Base-by-base conservation (phyloP, 345 rosid species). In the Dimocarpus longan region DNA sequence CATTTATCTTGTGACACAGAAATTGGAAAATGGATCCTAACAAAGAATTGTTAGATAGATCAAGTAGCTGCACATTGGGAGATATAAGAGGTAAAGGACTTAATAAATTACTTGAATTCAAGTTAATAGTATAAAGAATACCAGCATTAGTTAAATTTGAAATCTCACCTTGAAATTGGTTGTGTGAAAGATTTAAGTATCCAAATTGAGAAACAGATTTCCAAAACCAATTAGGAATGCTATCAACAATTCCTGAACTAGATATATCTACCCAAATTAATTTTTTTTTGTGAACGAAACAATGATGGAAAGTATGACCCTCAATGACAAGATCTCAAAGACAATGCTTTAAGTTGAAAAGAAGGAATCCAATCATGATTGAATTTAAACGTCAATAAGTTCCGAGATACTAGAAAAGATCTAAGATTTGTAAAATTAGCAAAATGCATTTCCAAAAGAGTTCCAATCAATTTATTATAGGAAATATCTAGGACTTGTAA, bases 391-490 rank as follows among this genome's bases (percentile, higher is more conserved):
- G 39, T 21, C 9, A 84, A 10, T 52, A 74, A 68, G 26, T 84
- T 88, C 6, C 6, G 28, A 68, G 85, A 74, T 2, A 71, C 70
- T 16, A 43, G 37, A 39, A 86, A 52, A 3, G 1, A 3, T 28
- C n/a, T 15, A 48, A 88, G 68, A 2, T 12, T 81, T 10, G 81
- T 71, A 40, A 86, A 86, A 22, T 86, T 80, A 0, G 70, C 54
- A 48, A 86, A 84, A 43, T 84, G 83, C 10, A 26, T 70, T 67
- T 77, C 79, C 1, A 68, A 32, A 22, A 82, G 32, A 15, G 68
- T 42, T 40, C 68, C 77, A 18, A 60, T 60, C n/a, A 73, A 60
- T 21, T 42, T 19, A 59, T 83, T 42, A 7, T 18, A 37, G 42
- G 43, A 63, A 54, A 83, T 3, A 3, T 10, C n/a, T 11, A 67